phyloP scores from a whole-genome alignment of 352 stramenopile genomes.

The Plasmopara muralis region DNA sequence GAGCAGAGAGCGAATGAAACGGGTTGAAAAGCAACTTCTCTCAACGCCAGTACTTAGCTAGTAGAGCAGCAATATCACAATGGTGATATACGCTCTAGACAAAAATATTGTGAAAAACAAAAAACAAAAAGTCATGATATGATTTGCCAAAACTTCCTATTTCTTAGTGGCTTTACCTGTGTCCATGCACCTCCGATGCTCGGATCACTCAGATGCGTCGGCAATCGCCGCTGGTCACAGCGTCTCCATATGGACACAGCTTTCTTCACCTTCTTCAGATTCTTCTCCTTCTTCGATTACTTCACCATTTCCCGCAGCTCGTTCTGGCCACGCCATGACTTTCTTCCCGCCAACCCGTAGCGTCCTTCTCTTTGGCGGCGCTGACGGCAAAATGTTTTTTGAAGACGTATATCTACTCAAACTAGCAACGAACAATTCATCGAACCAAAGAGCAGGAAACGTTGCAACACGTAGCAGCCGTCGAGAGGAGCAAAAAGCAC shows the following conservation, averaged over 20 bases:
- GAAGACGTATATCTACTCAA: slow-evolving; percentile 60
- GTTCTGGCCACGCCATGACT: slow-evolving; percentile 56
- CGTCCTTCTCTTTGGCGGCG: slow-evolving; percentile 58
- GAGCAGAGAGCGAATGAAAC: too few species aligned
- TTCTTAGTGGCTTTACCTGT: not conserved
- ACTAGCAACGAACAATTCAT: slow-evolving; percentile 18
- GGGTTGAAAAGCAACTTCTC: too few species aligned
- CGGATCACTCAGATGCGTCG: slow-evolving; percentile 1
- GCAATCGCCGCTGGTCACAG: slow-evolving; percentile 2
- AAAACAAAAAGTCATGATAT: not conserved
- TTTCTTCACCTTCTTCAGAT: slow-evolving; percentile 4
- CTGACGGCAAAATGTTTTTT: slow-evolving; percentile 49
- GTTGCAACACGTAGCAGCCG: slow-evolving; percentile 5
- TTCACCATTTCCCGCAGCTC: slow-evolving; percentile 19
- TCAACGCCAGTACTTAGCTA: too few species aligned
- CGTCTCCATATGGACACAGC: slow-evolving; percentile 25
- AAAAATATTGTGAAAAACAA: too few species aligned
- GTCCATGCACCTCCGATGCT: slow-evolving; percentile 6
- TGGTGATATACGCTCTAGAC: too few species aligned
- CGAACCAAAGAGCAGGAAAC: not conserved
- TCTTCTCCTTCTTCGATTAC: not conserved
- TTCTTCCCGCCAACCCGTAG: slow-evolving; percentile 37
- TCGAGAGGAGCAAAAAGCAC: not conserved
- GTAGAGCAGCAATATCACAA: too few species aligned
- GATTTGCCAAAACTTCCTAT: not conserved